A percentile compares a stretch with the other conserved stretches of the same genome.
Conservation (phyloP, 441 rosid genomes). For the Iberis amara region DNA sequence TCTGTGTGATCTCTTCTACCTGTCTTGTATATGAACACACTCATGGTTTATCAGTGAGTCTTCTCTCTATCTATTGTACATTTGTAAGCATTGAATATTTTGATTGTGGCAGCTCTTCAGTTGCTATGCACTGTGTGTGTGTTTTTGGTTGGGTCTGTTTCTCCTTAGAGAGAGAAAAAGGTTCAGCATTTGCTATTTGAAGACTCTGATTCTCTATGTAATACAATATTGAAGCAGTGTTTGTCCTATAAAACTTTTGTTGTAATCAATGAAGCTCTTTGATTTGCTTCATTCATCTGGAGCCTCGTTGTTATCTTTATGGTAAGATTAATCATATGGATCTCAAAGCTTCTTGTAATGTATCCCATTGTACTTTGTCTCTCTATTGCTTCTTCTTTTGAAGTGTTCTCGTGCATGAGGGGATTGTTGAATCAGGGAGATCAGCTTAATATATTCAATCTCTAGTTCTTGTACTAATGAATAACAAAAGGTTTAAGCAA, state of each 20-base stretch:
- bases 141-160: too few relatives aligned
- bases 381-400: not conserved
- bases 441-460: not conserved
- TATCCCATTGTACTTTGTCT: not conserved
- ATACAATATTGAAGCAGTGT: not conserved
- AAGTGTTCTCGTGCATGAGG: not conserved
- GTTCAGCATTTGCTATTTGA: slow-evolving; percentile 6
- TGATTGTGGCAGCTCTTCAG: too few relatives aligned
- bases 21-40: not conserved
- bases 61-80: too few relatives aligned
- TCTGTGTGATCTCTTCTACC: slow-evolving; percentile 2
- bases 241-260: too few relatives aligned
- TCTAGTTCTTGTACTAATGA: slow-evolving; percentile 5
- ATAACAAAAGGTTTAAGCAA: not conserved
- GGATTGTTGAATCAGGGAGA: not conserved
- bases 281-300: too few relatives aligned
- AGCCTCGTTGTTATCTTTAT: too few relatives aligned
- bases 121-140: too few relatives aligned
- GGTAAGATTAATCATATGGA: too few relatives aligned
- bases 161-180: too few relatives aligned
- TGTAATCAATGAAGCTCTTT: too few relatives aligned
- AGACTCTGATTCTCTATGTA: slow-evolving; percentile 15
- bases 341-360: too few relatives aligned
- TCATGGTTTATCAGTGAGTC: slow-evolving; percentile 19
- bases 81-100: too few relatives aligned